These are phyloP conservation scores for Betula pendula DNA, from an alignment of 306 rosid genomes.

Conservation along the genomic window DNA sequence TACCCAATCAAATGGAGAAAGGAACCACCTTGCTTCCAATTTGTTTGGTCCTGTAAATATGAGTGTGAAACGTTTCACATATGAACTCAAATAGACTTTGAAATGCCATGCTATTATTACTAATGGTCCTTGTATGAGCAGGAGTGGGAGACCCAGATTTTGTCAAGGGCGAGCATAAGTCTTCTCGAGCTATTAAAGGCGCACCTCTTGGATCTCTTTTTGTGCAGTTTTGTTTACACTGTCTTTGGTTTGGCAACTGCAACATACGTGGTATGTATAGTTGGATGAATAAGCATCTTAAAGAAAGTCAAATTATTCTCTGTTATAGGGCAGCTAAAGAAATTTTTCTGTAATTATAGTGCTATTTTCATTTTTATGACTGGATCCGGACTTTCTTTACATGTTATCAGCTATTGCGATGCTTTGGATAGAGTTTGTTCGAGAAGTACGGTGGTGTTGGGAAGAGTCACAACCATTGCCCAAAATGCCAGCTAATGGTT, in stretches of 20 bases:
- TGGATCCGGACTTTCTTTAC: constrained; percentile 29
- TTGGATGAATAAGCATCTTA: not conserved
- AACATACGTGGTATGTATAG: constrained; percentile 73
- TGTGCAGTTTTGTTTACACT: constrained; percentile 84
- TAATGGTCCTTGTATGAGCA: constrained; percentile 31
- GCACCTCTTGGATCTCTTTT: constrained; percentile 82
- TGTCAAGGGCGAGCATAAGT: constrained; percentile 53
- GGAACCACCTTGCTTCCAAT: not conserved
- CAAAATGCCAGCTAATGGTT: constrained; percentile 67
- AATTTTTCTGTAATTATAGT: constrained; percentile 11
- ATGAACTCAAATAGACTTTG: constrained; percentile 16
- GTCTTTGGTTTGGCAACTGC: constrained; percentile 96
- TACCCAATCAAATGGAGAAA: not conserved
- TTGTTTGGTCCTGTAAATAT: constrained; percentile 17
- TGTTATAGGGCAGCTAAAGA: constrained; percentile 20
- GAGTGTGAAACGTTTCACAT: constrained; percentile 12
- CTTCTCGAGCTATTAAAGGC: constrained; percentile 75
- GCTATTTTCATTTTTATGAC: constrained; percentile 34
- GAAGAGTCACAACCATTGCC: constrained; percentile 94
- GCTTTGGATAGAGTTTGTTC: constrained; percentile 93
- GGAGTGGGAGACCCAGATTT: constrained; percentile 49
- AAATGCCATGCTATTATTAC: constrained; percentile 23
- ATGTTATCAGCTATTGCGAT: constrained; percentile 68
- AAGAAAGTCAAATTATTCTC: constrained; percentile 1
- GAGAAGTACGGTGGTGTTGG: constrained; percentile 98